These are phyloP conservation scores for Geranium incanum DNA, from an alignment of 441 rosid genomes.

Conservation along the genomic window DNA sequence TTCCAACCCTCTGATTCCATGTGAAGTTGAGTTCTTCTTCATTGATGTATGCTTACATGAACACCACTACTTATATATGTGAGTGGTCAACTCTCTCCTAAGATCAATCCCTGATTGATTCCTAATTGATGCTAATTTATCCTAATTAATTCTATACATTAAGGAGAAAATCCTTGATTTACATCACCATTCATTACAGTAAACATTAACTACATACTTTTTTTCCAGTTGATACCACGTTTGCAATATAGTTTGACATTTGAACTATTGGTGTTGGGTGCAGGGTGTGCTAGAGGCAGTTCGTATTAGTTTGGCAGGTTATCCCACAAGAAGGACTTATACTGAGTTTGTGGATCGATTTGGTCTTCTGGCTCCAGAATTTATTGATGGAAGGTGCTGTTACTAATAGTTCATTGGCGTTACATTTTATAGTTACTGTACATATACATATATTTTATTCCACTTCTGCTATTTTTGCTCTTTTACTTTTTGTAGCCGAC, in stretches of 20 bases:
- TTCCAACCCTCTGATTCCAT: too few species aligned
- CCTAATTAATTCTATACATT: too few species aligned
- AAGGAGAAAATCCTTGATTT: too few species aligned
- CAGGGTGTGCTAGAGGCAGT: conserved; percentile 99
- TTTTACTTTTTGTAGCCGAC: background rate
- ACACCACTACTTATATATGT: too few species aligned
- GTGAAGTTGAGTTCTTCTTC: too few species aligned
- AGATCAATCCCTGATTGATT: too few species aligned
- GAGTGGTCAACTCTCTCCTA: too few species aligned
- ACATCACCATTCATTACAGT: too few species aligned
- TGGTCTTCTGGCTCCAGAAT: conserved; percentile 71
- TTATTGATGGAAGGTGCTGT: conserved; percentile 67
- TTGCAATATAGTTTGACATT: background rate
- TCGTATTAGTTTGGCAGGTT: conserved; percentile 97
- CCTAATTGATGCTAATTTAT: too few species aligned
- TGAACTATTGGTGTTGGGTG: conserved; percentile 17
- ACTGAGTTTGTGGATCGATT: conserved; percentile 93
- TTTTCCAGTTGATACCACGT: background rate
- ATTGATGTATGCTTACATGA: too few species aligned
- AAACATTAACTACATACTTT: background rate
- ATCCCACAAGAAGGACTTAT: conserved; percentile 85
- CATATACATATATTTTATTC: background rate
- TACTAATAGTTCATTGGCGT: conserved; percentile 14
- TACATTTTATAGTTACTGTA: conserved; percentile 1
- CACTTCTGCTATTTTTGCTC: background rate